Conservation (phyloP, 2,329 filamentous ascomycete genomes). For the Scedosporium apiospermum region DNA sequence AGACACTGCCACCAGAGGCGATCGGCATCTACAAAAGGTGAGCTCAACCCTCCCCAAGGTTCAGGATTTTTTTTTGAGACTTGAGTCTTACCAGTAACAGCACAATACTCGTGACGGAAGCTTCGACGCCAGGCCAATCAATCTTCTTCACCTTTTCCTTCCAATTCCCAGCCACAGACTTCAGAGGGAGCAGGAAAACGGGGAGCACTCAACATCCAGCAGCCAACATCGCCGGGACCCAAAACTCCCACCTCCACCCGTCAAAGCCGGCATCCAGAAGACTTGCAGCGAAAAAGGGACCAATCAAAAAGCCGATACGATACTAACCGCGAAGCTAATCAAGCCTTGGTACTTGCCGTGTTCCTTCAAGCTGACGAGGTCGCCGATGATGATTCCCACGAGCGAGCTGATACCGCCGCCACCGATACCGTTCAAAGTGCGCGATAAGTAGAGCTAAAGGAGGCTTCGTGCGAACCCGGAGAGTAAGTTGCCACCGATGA, state of each 20-base stretch:
- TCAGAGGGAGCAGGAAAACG: background rate
- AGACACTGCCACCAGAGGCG: no score
- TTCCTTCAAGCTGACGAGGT: slow-evolving; percentile 59
- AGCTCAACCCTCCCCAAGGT: no score
- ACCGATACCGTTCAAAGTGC: slow-evolving; percentile 43
- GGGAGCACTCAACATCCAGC: background rate
- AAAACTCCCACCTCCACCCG: background rate
- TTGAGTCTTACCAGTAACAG: background rate
- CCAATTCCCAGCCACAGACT: background rate
- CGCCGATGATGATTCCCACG: slow-evolving; percentile 59
- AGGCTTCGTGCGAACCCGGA: slow-evolving; percentile 30
- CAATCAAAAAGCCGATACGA: background rate
- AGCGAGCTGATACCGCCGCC: slow-evolving; percentile 65
- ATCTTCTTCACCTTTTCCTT: background rate
- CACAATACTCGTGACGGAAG: background rate
- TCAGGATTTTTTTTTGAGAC: no score
- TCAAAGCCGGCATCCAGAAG: background rate
- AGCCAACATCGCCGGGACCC: background rate
- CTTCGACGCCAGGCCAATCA: slow-evolving; percentile 1
- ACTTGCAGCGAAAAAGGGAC: background rate
- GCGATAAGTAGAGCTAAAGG: slow-evolving; percentile 29
- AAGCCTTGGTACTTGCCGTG: slow-evolving; percentile 64
- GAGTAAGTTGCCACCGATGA: slow-evolving; percentile 33
- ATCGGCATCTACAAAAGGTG: no score
- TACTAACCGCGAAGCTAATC: slow-evolving; percentile 1